phyloP scores from a whole-genome alignment of 1,284 basidiomycete genomes.

The Sutorius eximius region DNA sequence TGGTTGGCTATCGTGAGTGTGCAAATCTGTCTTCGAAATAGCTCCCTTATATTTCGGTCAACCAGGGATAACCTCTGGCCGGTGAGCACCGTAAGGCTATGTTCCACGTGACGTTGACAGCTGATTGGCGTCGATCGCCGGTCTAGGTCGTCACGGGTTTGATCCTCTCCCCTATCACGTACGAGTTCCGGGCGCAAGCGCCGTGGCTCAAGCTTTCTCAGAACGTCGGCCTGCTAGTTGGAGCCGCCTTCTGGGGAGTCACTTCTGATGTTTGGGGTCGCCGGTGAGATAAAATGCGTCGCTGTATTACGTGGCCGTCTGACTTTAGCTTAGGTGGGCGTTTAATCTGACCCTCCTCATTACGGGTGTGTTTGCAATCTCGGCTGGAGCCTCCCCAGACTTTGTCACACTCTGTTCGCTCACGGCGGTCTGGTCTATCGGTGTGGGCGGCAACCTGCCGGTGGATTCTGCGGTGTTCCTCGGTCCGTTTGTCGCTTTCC shows the following conservation, averaged over 20 bases:
- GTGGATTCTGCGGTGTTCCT: conserved; percentile 81
- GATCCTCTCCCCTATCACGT: conserved; percentile 53
- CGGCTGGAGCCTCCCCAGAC: conserved; percentile 58
- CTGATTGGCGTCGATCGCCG: neutral
- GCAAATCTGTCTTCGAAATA: neutral
- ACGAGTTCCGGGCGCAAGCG: conserved; percentile 54
- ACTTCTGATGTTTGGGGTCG: conserved; percentile 62
- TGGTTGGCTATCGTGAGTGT: conserved; percentile 67
- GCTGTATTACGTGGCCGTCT: conserved; percentile 1
- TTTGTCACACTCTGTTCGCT: conserved; percentile 53
- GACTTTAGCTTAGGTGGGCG: conserved; percentile 46
- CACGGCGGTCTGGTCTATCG: conserved; percentile 57
- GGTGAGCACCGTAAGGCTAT: conserved; percentile 36
- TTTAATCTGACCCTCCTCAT: conserved; percentile 78
- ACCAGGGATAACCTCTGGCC: conserved; percentile 65
- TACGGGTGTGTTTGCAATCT: conserved; percentile 64
- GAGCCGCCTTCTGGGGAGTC: conserved; percentile 64
- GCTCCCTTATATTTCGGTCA: conserved; percentile 7
- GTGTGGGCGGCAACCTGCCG: conserved; percentile 72
- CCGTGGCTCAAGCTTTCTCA: conserved; percentile 56
- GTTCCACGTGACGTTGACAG: neutral
- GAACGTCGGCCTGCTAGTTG: conserved; percentile 63
- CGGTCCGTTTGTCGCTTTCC: conserved; percentile 42
- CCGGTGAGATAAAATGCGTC: conserved; percentile 34
- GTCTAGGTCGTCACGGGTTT: conserved; percentile 53